Base-by-base conservation (phyloP, 371 early-diverging fungal species). In the Synchytrium microbalum region DNA sequence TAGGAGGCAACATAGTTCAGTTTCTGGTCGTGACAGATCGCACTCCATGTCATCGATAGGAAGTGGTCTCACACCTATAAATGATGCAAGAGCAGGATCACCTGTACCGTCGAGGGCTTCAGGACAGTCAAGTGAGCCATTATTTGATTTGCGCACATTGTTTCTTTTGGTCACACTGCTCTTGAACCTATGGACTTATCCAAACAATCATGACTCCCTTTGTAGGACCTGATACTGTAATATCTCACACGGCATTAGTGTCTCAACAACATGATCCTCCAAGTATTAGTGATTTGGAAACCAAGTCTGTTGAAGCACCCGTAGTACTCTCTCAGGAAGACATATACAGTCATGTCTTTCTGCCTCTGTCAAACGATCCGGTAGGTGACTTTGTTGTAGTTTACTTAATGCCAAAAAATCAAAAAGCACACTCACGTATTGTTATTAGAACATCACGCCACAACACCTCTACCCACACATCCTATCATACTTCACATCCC, bases 261-360 rank as follows among this genome's bases (percentile, higher is more conserved):
- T n/a, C n/a, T n/a, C n/a, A n/a, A n/a, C n/a, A n/a, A n/a, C n/a
- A n/a, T n/a, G n/a, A n/a, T n/a, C n/a, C n/a, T n/a, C n/a, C n/a
- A n/a, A n/a, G n/a, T n/a, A n/a, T n/a, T n/a, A n/a, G n/a, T n/a
- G n/a, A n/a, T n/a, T n/a, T n/a, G n/a, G n/a, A n/a, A n/a, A n/a
- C n/a, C n/a, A n/a, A n/a, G n/a, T 38, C 46, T 38, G 19, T 10
- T 5, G 46, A 38, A 19, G 5, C 19, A 5, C 32, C 32, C 8
- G 59, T 59, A n/a, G 51, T 56, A 8, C 23, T 55, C 32, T 64
- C 60, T 32, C 64, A 56, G 30, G 58, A 64, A 32, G 64, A 64
- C 24, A n/a, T 64, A 3, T 64, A 58, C 46, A 58, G 58, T 14
- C 64, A 64, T 51, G 52, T 64, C 29, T 64, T 64, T 30, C 55